These are phyloP conservation scores for Bruguiera gymnorhiza DNA, from an alignment of 345 rosid genomes.

Conservation along the genomic window DNA sequence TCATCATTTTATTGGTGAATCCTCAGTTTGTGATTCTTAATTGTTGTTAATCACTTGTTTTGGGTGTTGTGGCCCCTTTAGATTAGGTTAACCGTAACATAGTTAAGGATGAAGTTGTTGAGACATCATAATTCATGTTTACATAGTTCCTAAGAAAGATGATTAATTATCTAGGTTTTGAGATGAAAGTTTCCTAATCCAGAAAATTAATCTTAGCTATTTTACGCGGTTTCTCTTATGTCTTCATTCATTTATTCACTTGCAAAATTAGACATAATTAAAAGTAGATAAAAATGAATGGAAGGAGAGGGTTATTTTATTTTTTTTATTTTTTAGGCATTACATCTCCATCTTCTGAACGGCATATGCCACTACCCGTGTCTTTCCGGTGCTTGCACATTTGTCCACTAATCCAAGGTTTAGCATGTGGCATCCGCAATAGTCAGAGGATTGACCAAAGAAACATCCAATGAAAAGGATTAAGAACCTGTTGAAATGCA, in stretches of 20 bases:
- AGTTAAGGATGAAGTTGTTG: slow-evolving; percentile 31
- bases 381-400: neutral
- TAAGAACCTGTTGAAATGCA: too few relatives aligned
- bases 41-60: slow-evolving; percentile 5
- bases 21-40: slow-evolving; percentile 5
- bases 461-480: too few relatives aligned
- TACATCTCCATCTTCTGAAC: neutral
- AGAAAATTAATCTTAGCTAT: neutral
- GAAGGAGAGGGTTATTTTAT: neutral
- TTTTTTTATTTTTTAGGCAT: neutral
- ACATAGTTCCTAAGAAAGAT: slow-evolving; percentile 8
- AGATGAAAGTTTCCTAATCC: slow-evolving; percentile 4
- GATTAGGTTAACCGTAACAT: slow-evolving; percentile 39
- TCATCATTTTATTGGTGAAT: slow-evolving; percentile 2
- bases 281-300: too few relatives aligned
- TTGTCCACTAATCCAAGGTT: neutral
- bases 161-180: neutral
- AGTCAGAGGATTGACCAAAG: too few relatives aligned
- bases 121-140: slow-evolving; percentile 16
- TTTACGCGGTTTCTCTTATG: neutral
- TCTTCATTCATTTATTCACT: neutral
- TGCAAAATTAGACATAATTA: neutral
- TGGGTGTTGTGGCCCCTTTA: slow-evolving; percentile 22
- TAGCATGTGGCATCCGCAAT: neutral
- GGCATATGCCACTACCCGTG: neutral